Evolutionary conservation across 2,329 filamentous ascomycete genomes (phyloP).

Genomic region (Aspergillus sp.): DNA sequence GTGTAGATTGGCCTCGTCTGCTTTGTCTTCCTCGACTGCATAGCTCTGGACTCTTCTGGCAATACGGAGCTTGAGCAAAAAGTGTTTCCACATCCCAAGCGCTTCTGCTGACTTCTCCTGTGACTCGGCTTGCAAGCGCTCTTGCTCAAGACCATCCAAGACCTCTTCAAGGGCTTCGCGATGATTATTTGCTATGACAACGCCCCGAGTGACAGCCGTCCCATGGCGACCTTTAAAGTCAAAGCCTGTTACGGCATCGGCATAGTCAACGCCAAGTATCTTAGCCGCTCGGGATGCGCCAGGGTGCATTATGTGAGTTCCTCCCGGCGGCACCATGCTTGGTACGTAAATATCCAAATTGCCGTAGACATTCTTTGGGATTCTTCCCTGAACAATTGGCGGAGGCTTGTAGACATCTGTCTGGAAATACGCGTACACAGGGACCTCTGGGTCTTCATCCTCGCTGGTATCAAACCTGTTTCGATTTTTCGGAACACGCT

Average conservation of each 20-base stretch:
- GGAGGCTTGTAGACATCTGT: constrained; percentile 67
- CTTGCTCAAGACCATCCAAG: constrained; percentile 58
- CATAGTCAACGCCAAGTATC: constrained; percentile 72
- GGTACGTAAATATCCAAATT: constrained; percentile 58
- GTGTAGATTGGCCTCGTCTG: too few species aligned
- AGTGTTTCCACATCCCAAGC: constrained; percentile 52
- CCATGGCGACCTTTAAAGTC: constrained; percentile 77
- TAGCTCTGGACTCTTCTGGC: constrained; percentile 62
- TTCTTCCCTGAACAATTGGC: constrained; percentile 62
- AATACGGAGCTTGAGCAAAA: constrained; percentile 58
- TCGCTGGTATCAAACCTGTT: constrained; percentile 22
- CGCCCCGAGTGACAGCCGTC: constrained; percentile 71
- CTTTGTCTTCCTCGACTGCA: constrained; percentile 28
- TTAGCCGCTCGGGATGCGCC: constrained; percentile 64
- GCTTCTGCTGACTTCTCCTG: constrained; percentile 44
- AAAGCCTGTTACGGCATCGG: constrained; percentile 84
- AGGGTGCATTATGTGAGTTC: constrained; percentile 47
- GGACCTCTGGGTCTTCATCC: constrained; percentile 41
- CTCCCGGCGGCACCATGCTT: constrained; percentile 55
- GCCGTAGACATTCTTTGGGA: constrained; percentile 56
- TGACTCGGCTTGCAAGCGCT: constrained; percentile 56
- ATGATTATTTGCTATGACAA: constrained; percentile 65
- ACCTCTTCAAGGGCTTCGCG: constrained; percentile 64
- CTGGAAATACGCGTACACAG: constrained; percentile 52
- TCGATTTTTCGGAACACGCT: constrained; percentile 53